These are phyloP conservation scores for Plenodomus lindquistii DNA, from an alignment of 2,329 filamentous ascomycete genomes.

Conservation along the genomic window DNA sequence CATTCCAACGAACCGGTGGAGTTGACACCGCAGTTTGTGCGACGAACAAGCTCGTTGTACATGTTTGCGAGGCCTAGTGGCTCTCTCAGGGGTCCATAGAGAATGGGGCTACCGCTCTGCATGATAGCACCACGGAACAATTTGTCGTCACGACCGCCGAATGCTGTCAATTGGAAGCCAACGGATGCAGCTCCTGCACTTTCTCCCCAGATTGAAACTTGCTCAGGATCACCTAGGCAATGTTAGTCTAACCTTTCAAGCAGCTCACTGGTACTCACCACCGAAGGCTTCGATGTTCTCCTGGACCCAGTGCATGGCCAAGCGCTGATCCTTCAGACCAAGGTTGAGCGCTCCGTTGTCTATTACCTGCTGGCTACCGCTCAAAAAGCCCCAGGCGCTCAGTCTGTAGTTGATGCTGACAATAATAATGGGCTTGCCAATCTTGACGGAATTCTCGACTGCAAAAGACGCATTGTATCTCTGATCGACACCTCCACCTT, in stretches of 20 bases:
- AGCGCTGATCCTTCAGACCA: constrained; percentile 53
- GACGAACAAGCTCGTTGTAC: constrained; percentile 27
- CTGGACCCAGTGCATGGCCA: constrained; percentile 52
- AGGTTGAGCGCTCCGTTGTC: constrained; percentile 53
- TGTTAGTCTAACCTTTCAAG: constrained; percentile 30
- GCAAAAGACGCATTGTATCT: constrained; percentile 56
- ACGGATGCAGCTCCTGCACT: constrained; percentile 51
- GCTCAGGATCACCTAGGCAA: constrained; percentile 40
- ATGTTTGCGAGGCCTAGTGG: constrained; percentile 21
- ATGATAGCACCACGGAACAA: constrained; percentile 54
- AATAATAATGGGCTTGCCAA: constrained; percentile 54
- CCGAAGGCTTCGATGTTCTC: constrained; percentile 51
- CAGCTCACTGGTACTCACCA: constrained; percentile 39
- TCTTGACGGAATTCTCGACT: constrained; percentile 52
- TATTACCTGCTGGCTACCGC: constrained; percentile 40
- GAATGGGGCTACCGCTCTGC: constrained; percentile 48
- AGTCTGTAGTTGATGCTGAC: constrained; percentile 59
- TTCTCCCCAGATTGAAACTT: constrained; percentile 53
- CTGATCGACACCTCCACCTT: constrained; percentile 57
- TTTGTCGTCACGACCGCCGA: constrained; percentile 52
- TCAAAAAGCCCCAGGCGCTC: constrained; percentile 65
- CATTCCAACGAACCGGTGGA: constrained; percentile 36
- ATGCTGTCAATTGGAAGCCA: constrained; percentile 52
- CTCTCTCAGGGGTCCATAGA: constrained; percentile 23
- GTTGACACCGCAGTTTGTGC: constrained; percentile 26